phyloP scores from a whole-genome alignment of 331 rosid species.

The Prunus yedoensis region DNA sequence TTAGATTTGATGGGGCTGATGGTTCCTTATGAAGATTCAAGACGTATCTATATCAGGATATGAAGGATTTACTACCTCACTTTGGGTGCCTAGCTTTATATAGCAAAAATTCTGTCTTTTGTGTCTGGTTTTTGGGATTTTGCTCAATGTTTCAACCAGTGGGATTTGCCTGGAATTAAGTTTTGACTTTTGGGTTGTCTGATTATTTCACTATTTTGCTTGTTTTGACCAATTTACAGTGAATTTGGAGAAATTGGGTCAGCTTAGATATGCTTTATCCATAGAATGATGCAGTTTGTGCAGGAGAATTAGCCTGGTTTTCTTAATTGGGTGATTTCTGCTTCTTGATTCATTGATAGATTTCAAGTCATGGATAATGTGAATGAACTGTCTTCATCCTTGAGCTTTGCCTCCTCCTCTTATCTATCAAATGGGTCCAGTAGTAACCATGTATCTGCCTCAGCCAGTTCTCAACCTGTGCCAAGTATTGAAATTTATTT shows the following conservation, averaged over 20 bases:
- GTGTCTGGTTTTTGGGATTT: not conserved
- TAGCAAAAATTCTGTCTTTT: not conserved
- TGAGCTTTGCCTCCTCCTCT: constrained; percentile 78
- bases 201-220: constrained; percentile 8
- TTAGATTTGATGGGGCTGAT: constrained; percentile 2
- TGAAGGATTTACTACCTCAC: not conserved
- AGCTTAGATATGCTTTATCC: constrained; percentile 25
- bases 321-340: not conserved
- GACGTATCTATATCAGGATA: not conserved
- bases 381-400: constrained; percentile 70
- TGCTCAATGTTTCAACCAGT: constrained; percentile 12
- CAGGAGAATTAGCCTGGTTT: not conserved
- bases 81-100: not conserved
- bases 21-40: constrained; percentile 1
- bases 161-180: constrained; percentile 8
- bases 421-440: constrained; percentile 69
- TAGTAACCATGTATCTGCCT: constrained; percentile 40
- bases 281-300: not conserved
- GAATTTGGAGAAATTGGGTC: constrained; percentile 15
- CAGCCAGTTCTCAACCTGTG: constrained; percentile 41
- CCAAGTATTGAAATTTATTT: constrained; percentile 46
- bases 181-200: not conserved
- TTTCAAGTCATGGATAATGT: constrained; percentile 51
- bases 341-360: not conserved
- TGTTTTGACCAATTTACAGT: constrained; percentile 1